Evolutionary conservation across 192 early-diverging fungal genomes (phyloP), one percentile per base, ranked within the genome.

Genomic region (Bifiguratus adelaidae): DNA sequence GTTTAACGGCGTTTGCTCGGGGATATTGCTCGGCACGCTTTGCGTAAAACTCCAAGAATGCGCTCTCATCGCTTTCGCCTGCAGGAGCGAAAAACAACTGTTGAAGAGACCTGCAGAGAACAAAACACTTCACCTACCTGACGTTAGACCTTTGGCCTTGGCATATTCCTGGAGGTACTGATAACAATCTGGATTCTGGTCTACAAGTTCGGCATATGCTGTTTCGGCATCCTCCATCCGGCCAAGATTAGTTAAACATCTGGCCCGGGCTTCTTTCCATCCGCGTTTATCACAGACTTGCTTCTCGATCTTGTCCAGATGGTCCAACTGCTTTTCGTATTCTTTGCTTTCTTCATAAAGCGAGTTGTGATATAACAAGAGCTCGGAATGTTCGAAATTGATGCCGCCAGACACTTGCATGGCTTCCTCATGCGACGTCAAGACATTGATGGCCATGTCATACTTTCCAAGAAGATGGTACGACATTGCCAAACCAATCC

Each of bases 341-440:
- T 95, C 80, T 7, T 91, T 91, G 5, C 53, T 72, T 52, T 91
- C 88, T 63, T 96, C 89, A 25, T 92, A 58, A 16, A 98, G 48
- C 58, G 68, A 70, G 69, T 86, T 90, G 58, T 87, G 80, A 70
- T 91, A 98, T 68, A 98, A 54, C 18, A 81, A 43, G 46, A 94
- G 56, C 61, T 98, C 92, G 41, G 82, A 85, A 51, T 78, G 70
- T 60, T 95, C 89, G 44, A 61, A 81, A 51, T 70, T 66, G 37
- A 12, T 29, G 15, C n/a, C 19, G 3, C 30, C 46, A 19, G 49
- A 30, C 57, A 79, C 80, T 71, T 81, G 80, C 41, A 86, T 49
- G 21, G 73, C 73, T 7, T 79, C 79, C 55, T 88, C 82, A 53
- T 82, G 83, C 3, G 73, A 52, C 11, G 62, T 57, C 44, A 96